Base-by-base conservation (phyloP, 2,329 filamentous ascomycete genomes). In the Pseudocercospora pini-densiflorae region DNA sequence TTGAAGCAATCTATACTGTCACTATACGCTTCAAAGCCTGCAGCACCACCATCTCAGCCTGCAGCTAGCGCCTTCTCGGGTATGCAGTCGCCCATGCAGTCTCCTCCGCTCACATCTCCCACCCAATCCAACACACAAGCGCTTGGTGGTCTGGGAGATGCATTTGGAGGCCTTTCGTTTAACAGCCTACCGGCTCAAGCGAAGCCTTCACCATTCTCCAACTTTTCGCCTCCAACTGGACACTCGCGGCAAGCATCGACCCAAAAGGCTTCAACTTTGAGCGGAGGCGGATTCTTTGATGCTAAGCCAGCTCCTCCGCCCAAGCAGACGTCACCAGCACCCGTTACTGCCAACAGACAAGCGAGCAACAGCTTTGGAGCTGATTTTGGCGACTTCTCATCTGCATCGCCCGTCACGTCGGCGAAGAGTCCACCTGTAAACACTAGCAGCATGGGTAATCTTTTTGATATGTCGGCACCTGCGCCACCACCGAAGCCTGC, bases 1-100 rank as follows among this genome's bases (percentile, higher is more conserved):
- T 83, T 99, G 67, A 99, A 99, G 81, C 94, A 97, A 79, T 98
- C 94, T 2, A 99, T 99, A 67, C 82, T 99, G 58, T 99, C 95
- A 7, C 86, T 99, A 16, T 99, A 99, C 77, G 93, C 94, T 10
- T 91, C 92, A 7, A 91, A 93, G 76, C 89, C 92, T n/a, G 90
- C 92, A 72, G 84, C 88, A 9, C 80, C 84, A 51, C 81, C 85
- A 63, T 76, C 82, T 43, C 77, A 80, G 31, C 67, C 72, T 62
- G 61, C 71, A 49, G 67, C 71, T 24, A 45, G 84, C 85, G 29
- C 64, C 53, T 92, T 94, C 73, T 88, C 90, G 21, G 87, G 87
- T 60, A 86, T 92, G 82, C 92, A 94, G 73, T 88, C 90, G 19
- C 87, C 87, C 62, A 86, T 92, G 82, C 81, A 84, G 61, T 88